A percentile compares a stretch with the other conserved stretches of the same genome.
Evolutionary conservation across 495 filamentous ascomycete genomes (phyloP).

Genomic region (Patellaria atrata): DNA sequence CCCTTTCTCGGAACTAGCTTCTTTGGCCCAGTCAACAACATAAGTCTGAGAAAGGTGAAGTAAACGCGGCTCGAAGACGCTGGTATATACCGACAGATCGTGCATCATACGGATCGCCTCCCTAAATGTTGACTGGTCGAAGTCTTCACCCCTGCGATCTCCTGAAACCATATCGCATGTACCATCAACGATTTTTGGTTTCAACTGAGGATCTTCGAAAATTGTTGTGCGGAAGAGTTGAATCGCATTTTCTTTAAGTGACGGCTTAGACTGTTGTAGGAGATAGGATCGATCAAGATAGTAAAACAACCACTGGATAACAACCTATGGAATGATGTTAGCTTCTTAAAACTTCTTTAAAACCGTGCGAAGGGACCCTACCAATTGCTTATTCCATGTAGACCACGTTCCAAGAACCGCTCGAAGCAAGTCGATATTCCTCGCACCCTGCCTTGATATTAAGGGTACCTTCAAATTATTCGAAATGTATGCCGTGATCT

Average conservation of each 20-base stretch:
- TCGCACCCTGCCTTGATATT: conserved; percentile 34
- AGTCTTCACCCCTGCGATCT: conserved; percentile 44
- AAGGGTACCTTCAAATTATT: conserved; percentile 41
- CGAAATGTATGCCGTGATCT: conserved; percentile 48
- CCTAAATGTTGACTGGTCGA: conserved; percentile 44
- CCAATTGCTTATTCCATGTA: conserved; percentile 64
- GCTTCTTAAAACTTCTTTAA: neutral
- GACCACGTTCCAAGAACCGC: conserved; percentile 57
- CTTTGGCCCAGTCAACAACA: conserved; percentile 48
- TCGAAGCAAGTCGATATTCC: conserved; percentile 46
- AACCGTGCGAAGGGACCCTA: conserved; percentile 27
- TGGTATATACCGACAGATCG: conserved; percentile 61
- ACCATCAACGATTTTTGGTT: conserved; percentile 46
- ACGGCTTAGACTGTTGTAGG: conserved; percentile 43
- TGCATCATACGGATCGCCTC: conserved; percentile 69
- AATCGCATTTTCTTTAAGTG: conserved; percentile 43
- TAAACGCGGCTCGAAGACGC: conserved; percentile 63
- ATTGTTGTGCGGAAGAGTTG: conserved; percentile 41
- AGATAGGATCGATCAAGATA: conserved; percentile 86
- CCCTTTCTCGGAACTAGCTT: conserved; percentile 37
- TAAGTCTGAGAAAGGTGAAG: conserved; percentile 49
- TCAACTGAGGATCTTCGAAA: conserved; percentile 37
- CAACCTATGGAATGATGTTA: conserved; percentile 38
- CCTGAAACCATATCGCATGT: conserved; percentile 60
- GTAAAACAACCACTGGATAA: conserved; percentile 74